Base-by-base conservation (phyloP, 1,139 yeast species). In the Eremothecium gossypii region DNA sequence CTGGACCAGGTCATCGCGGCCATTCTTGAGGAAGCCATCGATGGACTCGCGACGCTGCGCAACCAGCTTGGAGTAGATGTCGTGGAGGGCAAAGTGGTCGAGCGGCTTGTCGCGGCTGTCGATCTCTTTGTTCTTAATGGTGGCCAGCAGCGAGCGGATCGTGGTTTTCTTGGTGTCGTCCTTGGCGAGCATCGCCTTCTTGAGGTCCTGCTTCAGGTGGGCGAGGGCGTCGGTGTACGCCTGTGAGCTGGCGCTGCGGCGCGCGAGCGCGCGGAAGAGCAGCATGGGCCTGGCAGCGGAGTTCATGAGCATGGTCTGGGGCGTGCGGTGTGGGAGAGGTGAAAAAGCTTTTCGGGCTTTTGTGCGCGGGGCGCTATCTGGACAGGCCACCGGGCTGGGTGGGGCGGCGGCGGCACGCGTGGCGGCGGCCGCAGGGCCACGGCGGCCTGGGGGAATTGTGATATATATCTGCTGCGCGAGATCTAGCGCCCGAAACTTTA, bases 121-220 rank as follows among this genome's bases (percentile, higher is more conserved):
- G 41, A 79, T 74, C 52, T 77, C 82, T 41, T 73, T 67, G 60
- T 79, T 79, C 60, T 79, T 79, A 47, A 78, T 71, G 12, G 71
- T 73, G 4, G 83, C 68, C 55, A 79, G 63, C 8, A 79, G 65
- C 10, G 74, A 68, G 49, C 79, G 69, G 34, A 79, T 68, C 1
- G 81, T 77, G 39, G 73, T 76, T 53, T 78, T 78, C 48, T 60
- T 58, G 10, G 49, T n/a, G 8, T 51, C 53, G 41, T 73, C 70
- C 49, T 73, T 75, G 29, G 65, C 63, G 44, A 73, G 54, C 69
- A 75, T 73, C 8, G 75, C 72, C 9, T 57, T 49, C 51, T 75
- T 75, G 40, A 75, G 58, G 49, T 73, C 79, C 13, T 60, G 60
- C 56, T 76, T 73, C 40, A 75, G 54, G 0, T 51, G 30, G 2